These are phyloP conservation scores for Barbatosphaeria neglecta DNA, from an alignment of 495 filamentous ascomycete species.

Conservation along the genomic window DNA sequence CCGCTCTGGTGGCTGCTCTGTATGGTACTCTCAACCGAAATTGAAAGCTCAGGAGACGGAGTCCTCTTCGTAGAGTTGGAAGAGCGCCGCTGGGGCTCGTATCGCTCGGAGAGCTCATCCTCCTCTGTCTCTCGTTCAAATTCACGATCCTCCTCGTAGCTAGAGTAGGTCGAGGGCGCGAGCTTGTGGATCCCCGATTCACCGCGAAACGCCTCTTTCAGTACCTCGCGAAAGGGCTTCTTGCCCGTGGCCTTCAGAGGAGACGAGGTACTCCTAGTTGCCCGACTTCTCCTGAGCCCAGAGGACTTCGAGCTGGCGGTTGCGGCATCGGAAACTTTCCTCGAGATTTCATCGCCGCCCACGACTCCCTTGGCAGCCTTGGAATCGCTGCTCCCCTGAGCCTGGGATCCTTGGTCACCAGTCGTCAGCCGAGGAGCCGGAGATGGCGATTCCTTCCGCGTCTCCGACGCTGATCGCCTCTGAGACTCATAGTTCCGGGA, in stretches of 20 bases:
- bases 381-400: slow-evolving; percentile 5
- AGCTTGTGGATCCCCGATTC: slow-evolving; percentile 35
- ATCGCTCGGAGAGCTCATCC: slow-evolving; percentile 8
- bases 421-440: not conserved
- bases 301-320: slow-evolving; percentile 15
- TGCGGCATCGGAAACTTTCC: slow-evolving; percentile 11
- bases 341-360: slow-evolving; percentile 15
- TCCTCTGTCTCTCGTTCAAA: slow-evolving; percentile 15
- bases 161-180: slow-evolving; percentile 31
- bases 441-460: slow-evolving; percentile 1
- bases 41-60: slow-evolving; percentile 18
- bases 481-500: no score
- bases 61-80: slow-evolving; percentile 14
- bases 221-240: slow-evolving; percentile 34
- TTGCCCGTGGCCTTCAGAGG: slow-evolving; percentile 25
- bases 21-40: slow-evolving; percentile 13
- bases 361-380: slow-evolving; percentile 5
- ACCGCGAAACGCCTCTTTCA: slow-evolving; percentile 44
- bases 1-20: not conserved
- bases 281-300: slow-evolving; percentile 33
- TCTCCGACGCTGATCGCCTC: slow-evolving; percentile 1
- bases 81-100: slow-evolving; percentile 12
- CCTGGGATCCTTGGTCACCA: not conserved
- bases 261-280: slow-evolving; percentile 30
- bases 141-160: slow-evolving; percentile 25